phyloP scores from a whole-genome alignment of 192 early-diverging fungal genomes.

The Coemansia reversa region DNA sequence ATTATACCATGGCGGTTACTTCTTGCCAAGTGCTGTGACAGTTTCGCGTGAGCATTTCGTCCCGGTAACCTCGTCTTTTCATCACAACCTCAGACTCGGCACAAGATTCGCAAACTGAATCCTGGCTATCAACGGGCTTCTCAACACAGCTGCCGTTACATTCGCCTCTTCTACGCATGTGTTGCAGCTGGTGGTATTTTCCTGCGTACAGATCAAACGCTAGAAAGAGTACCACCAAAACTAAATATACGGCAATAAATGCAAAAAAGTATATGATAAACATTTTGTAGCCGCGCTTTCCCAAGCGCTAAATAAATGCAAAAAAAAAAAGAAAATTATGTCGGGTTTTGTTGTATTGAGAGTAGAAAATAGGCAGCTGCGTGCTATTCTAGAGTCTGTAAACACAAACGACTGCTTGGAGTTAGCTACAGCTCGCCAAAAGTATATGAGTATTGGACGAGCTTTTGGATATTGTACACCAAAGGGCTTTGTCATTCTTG shows the following conservation, averaged over 20 bases:
- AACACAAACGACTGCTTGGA: not conserved
- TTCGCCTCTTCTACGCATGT: not conserved
- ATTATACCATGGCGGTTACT: not conserved
- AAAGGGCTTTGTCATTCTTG: conserved; percentile 4
- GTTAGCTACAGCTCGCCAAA: not conserved
- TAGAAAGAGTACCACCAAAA: not conserved
- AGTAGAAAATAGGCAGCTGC: not conserved
- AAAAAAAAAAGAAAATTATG: not conserved
- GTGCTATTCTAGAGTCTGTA: not conserved
- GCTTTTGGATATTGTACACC: not conserved
- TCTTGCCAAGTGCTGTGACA: conserved; percentile 1
- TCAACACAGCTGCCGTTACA: not conserved
- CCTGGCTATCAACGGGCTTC: not conserved
- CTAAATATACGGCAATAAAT: not conserved
- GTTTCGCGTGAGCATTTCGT: conserved; percentile 6
- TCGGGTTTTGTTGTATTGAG: not conserved
- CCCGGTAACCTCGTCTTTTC: not conserved
- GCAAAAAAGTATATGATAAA: not conserved
- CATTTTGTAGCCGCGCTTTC: not conserved
- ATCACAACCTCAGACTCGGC: not conserved
- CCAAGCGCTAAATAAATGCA: not conserved
- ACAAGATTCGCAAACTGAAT: not conserved
- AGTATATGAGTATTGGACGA: not conserved
- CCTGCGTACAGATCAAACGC: not conserved
- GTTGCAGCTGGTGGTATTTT: not conserved